Evolutionary conservation across 2,329 filamentous ascomycete species (phyloP).

Genomic region (Colletotrichum aenigma): DNA sequence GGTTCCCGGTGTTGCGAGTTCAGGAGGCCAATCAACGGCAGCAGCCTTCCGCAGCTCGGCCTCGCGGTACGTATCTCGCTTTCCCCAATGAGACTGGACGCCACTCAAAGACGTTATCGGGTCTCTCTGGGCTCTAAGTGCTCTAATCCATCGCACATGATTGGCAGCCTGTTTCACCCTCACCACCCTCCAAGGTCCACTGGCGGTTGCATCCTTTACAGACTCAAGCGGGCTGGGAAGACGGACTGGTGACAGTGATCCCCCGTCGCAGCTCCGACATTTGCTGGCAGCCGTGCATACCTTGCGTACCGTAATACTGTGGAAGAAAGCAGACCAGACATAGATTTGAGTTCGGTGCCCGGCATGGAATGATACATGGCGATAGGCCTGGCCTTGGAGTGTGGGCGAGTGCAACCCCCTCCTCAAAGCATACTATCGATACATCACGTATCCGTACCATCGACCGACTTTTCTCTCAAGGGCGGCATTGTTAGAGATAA

Average conservation of each 20-base stretch:
- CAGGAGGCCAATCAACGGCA: not conserved
- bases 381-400: not conserved
- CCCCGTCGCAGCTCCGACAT: conserved; percentile 5
- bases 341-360: not conserved
- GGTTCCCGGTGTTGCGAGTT: not conserved
- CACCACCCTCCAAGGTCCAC: not conserved
- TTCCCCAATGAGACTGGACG: not conserved
- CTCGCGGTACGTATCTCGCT: not conserved
- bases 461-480: not conserved
- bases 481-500: not conserved
- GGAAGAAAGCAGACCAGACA: not conserved
- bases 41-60: not conserved
- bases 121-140: not conserved
- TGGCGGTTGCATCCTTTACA: not conserved
- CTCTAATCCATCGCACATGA: conserved; percentile 7
- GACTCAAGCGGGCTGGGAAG: not conserved
- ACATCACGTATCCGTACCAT: not conserved
- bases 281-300: conserved; percentile 14
- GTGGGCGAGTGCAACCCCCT: not conserved
- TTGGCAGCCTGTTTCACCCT: not conserved
- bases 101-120: not conserved
- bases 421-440: not conserved
- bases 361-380: not conserved
- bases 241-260: not conserved
- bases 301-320: not conserved